Evolutionary conservation across 2,329 filamentous ascomycete species (phyloP).

Genomic region (Fusarium musae): DNA sequence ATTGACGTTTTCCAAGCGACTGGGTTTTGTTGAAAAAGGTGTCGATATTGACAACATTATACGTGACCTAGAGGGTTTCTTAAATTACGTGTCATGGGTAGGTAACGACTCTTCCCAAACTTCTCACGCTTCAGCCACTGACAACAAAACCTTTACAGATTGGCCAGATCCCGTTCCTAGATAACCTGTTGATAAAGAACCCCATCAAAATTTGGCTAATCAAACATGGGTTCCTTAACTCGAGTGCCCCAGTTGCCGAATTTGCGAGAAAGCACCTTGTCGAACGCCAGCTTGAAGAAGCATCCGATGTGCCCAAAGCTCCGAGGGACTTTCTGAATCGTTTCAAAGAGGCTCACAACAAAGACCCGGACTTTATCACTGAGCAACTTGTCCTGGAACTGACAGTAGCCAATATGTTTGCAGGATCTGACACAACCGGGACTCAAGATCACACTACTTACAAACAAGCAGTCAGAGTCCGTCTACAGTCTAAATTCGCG

Average conservation of each 20-base stretch:
- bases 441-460: slow-evolving; percentile 46
- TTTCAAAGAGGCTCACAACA: slow-evolving; percentile 73
- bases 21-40: slow-evolving; percentile 79
- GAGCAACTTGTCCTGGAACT: slow-evolving; percentile 70
- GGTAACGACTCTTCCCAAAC: neutral
- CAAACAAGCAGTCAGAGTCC: too few species aligned
- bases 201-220: slow-evolving; percentile 74
- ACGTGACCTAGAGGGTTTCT: slow-evolving; percentile 68
- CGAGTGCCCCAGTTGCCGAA: slow-evolving; percentile 75
- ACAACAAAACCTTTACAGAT: slow-evolving; percentile 55
- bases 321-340: slow-evolving; percentile 69
- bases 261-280: slow-evolving; percentile 75
- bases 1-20: slow-evolving; percentile 78
- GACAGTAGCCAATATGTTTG: slow-evolving; percentile 75
- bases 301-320: slow-evolving; percentile 49
- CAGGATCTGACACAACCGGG: slow-evolving; percentile 81
- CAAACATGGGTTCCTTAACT: slow-evolving; percentile 71
- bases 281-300: slow-evolving; percentile 63
- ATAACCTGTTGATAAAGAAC: slow-evolving; percentile 77
- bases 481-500: too few species aligned
- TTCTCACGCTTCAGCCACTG: neutral
- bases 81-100: slow-evolving; percentile 76
- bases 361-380: slow-evolving; percentile 75
- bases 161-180: slow-evolving; percentile 78
- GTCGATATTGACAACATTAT: slow-evolving; percentile 80